A percentile compares a stretch with the other conserved stretches of the same genome.
These are phyloP conservation scores for Globisporangium barbulae DNA, from an alignment of 352 stramenopile genomes.

Conservation along the genomic window DNA sequence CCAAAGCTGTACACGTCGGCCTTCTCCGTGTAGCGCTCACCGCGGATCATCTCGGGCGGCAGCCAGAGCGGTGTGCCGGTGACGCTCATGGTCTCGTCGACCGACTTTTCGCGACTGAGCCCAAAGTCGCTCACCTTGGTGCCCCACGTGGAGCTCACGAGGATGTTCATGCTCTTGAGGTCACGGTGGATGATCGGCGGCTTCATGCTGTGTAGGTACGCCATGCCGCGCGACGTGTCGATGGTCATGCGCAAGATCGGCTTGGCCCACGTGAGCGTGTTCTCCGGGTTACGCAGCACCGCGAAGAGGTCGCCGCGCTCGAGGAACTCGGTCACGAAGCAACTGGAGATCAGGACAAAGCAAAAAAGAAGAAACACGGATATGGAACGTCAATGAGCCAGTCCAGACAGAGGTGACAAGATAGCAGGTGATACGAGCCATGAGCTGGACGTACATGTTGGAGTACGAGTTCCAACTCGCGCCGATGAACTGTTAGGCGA, in stretches of 20 bases:
- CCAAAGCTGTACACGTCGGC: slow-evolving; percentile 88
- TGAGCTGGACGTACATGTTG: slow-evolving; percentile 72
- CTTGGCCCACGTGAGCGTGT: slow-evolving; percentile 82
- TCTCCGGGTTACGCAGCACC: slow-evolving; percentile 76
- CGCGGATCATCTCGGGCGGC: slow-evolving; percentile 87
- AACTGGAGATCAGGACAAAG: slow-evolving; percentile 37
- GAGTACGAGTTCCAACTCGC: slow-evolving; percentile 91
- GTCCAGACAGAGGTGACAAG: neutral
- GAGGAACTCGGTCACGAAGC: slow-evolving; percentile 86
- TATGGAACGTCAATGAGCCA: slow-evolving; percentile 4
- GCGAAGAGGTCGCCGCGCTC: slow-evolving; percentile 81
- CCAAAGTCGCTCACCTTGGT: slow-evolving; percentile 98
- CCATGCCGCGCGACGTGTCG: slow-evolving; percentile 93
- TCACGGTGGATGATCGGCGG: slow-evolving; percentile 98
- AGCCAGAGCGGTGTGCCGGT: slow-evolving; percentile 83
- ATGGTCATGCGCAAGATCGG: slow-evolving; percentile 88
- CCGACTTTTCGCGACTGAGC: slow-evolving; percentile 94
- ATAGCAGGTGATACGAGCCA: neutral
- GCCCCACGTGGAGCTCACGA: slow-evolving; percentile 84
- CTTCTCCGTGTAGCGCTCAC: slow-evolving; percentile 87
- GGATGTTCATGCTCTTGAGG: slow-evolving; percentile 94
- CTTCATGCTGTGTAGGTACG: slow-evolving; percentile 97
- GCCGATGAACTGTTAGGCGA: slow-evolving; percentile 69
- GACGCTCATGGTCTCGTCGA: slow-evolving; percentile 94
- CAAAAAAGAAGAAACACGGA: slow-evolving; percentile 3